Percentiles rank a stretch among this genome's conserved stretches.
Evolutionary conservation across 805 yeast species (phyloP).

Genomic region (Wickerhamiella australiensis): DNA sequence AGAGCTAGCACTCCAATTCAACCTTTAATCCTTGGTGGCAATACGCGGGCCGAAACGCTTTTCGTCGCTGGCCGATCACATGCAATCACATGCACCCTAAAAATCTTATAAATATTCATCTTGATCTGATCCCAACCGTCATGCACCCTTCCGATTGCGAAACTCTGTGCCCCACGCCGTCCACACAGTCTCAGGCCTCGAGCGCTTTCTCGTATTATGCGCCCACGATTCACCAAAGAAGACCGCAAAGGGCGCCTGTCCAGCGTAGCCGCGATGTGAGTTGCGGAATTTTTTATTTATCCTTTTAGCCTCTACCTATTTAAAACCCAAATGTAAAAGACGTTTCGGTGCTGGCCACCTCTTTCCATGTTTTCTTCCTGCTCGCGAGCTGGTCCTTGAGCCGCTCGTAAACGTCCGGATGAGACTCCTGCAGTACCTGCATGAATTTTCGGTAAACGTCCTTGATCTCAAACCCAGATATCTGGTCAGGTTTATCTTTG

Average conservation of each 20-base stretch:
- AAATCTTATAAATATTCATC: neutral
- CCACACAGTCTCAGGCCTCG: neutral
- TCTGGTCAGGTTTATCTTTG: conserved; percentile 52
- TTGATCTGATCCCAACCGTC: neutral
- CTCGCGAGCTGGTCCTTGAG: conserved; percentile 26
- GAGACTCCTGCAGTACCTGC: conserved; percentile 35
- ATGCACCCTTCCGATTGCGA: conserved; percentile 3
- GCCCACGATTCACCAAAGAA: conserved; percentile 3
- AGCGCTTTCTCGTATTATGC: conserved; percentile 3
- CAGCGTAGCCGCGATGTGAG: neutral
- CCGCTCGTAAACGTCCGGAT: conserved; percentile 29
- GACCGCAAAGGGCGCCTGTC: neutral
- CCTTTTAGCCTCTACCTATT: neutral
- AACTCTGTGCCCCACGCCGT: neutral
- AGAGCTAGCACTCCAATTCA: too few relatives aligned
- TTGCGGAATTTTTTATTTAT: neutral
- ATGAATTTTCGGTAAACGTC: conserved; percentile 55
- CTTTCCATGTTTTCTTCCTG: conserved; percentile 13
- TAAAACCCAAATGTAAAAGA: conserved; percentile 12
- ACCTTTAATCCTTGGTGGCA: too few relatives aligned
- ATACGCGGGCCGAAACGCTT: too few relatives aligned
- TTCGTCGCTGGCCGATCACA: neutral
- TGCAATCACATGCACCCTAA: neutral
- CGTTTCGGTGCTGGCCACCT: conserved; percentile 5
- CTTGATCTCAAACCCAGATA: conserved; percentile 56